These are phyloP conservation scores for Melampsora allii-populina DNA, from an alignment of 1,284 basidiomycete species.

Conservation along the genomic window DNA sequence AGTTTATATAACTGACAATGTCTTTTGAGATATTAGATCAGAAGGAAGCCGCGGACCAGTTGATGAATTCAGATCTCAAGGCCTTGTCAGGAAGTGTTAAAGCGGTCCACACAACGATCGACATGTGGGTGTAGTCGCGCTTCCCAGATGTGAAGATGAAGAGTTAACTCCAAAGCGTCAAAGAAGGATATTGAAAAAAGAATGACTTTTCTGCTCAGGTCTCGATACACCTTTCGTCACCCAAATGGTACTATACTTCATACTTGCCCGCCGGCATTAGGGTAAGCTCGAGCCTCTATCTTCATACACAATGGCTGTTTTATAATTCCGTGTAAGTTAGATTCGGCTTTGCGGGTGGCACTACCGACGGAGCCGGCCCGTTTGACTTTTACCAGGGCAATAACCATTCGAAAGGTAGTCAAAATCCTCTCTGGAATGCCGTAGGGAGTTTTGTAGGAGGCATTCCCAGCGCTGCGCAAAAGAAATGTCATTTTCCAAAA, in stretches of 20 bases:
- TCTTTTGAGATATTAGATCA: background rate
- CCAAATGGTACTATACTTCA: conserved; percentile 54
- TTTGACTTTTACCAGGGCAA: conserved; percentile 76
- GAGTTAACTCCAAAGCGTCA: conserved; percentile 60
- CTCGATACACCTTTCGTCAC: conserved; percentile 1
- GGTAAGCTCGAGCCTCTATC: conserved; percentile 54
- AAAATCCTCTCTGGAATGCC: conserved; percentile 77
- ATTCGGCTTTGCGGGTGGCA: conserved; percentile 71
- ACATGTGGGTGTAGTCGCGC: conserved; percentile 48
- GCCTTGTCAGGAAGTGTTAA: background rate
- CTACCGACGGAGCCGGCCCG: conserved; percentile 74
- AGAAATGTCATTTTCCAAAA: conserved; percentile 73
- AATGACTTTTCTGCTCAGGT: conserved; percentile 54
- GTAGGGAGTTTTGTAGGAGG: conserved; percentile 65
- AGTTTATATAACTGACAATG: background rate
- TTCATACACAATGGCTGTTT: conserved; percentile 5
- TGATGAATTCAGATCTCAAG: background rate
- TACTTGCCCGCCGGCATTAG: conserved; percentile 75
- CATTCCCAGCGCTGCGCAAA: conserved; percentile 61
- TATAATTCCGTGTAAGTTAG: conserved; percentile 55
- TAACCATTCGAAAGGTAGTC: conserved; percentile 59
- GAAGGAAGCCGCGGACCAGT: background rate
- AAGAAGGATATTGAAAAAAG: conserved; percentile 65
- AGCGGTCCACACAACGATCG: conserved; percentile 37
- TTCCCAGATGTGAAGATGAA: conserved; percentile 55